Evolutionary conservation across 192 early-diverging fungal genomes (phyloP).

Genomic region (Mortierella claussenii): DNA sequence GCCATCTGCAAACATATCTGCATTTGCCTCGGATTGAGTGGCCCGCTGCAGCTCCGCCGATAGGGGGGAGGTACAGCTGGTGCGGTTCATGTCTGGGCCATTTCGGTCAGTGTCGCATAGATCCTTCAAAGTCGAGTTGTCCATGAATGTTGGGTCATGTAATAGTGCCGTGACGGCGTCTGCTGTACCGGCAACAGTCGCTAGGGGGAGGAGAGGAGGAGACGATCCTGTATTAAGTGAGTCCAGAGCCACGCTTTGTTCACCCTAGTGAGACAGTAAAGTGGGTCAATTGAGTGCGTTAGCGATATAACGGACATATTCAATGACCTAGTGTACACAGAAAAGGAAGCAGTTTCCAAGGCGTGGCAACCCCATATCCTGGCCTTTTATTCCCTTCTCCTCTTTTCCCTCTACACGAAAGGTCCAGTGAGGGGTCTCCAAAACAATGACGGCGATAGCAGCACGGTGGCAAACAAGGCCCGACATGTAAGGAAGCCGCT

Average conservation of each 20-base stretch:
- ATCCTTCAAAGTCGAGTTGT: background rate
- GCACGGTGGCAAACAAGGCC: no score
- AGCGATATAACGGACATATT: no score
- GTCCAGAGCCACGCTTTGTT: background rate
- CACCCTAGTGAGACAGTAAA: background rate
- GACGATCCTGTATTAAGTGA: background rate
- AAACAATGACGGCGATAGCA: constrained; percentile 7
- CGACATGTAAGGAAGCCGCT: no score
- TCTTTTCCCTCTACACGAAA: constrained; percentile 2
- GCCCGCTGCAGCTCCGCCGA: constrained; percentile 46
- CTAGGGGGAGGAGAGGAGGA: constrained; percentile 12
- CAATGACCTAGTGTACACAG: no score
- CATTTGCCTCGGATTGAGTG: constrained; percentile 1
- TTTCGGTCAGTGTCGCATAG: background rate
- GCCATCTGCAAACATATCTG: background rate
- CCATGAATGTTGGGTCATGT: background rate
- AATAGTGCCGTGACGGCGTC: background rate
- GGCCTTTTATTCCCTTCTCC: background rate
- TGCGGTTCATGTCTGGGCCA: constrained; percentile 4
- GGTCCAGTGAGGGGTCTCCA: constrained; percentile 11
- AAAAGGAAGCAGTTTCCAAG: no score
- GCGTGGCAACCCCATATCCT: no score
- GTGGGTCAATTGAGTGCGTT: no score
- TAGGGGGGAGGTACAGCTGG: constrained; percentile 23
- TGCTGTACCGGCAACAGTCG: constrained; percentile 4